Evolutionary conservation across 1,284 basidiomycete species (phyloP).

Genomic region (Coniferiporia weirii): DNA sequence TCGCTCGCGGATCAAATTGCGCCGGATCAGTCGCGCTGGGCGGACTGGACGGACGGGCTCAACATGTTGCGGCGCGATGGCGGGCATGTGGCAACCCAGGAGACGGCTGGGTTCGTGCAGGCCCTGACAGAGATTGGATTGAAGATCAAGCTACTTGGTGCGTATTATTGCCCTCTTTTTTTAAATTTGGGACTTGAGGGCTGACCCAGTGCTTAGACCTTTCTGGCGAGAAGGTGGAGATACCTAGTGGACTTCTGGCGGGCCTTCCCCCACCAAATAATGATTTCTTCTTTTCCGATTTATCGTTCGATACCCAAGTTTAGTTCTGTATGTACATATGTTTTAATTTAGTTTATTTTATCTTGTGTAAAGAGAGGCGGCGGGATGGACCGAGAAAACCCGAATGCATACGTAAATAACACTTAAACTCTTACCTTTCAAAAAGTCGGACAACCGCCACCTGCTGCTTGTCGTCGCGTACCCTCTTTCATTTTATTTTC

Average conservation of each 20-base stretch:
- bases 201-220: slow-evolving; percentile 51
- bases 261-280: slow-evolving; percentile 72
- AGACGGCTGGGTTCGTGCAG: slow-evolving; percentile 81
- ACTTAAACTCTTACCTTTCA: neutral
- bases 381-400: neutral
- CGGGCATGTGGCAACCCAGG: slow-evolving; percentile 76
- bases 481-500: slow-evolving; percentile 18
- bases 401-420: neutral
- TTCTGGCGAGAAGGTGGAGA: slow-evolving; percentile 88
- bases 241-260: slow-evolving; percentile 69
- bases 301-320: slow-evolving; percentile 29
- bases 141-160: slow-evolving; percentile 87
- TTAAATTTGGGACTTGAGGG: neutral
- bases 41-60: slow-evolving; percentile 95
- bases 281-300: slow-evolving; percentile 86
- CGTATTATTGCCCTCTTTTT: slow-evolving; percentile 27
- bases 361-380: neutral
- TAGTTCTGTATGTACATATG: neutral
- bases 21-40: slow-evolving; percentile 78
- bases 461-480: slow-evolving; percentile 12
- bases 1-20: slow-evolving; percentile 85
- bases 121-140: slow-evolving; percentile 89
- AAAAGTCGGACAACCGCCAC: neutral
- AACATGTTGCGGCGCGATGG: slow-evolving; percentile 80
- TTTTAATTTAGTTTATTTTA: neutral